These are phyloP conservation scores for Penicillium argentinense DNA, from an alignment of 495 filamentous ascomycete genomes.

Conservation along the genomic window DNA sequence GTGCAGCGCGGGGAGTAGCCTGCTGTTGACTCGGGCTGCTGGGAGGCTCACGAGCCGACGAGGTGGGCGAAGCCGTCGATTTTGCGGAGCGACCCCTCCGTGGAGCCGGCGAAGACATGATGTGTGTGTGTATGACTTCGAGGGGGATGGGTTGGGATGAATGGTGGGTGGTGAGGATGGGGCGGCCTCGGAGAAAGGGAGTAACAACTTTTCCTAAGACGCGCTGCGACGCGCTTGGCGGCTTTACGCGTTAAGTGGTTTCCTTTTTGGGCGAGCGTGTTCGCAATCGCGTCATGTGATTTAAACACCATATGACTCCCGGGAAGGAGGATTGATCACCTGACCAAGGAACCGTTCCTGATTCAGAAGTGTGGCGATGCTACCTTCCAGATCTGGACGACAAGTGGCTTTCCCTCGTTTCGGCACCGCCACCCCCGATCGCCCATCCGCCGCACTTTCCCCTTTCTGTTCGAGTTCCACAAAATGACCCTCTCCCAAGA, in stretches of 20 bases:
- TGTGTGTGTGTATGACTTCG: constrained; percentile 15
- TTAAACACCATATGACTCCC: too few species aligned
- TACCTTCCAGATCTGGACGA: background rate
- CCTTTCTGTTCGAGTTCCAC: too few species aligned
- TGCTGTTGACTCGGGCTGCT: constrained; percentile 44
- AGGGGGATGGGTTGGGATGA: background rate
- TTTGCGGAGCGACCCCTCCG: constrained; percentile 44
- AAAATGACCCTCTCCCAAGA: too few species aligned
- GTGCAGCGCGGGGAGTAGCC: constrained; percentile 47
- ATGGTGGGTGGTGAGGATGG: constrained; percentile 9
- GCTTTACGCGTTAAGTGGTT: constrained; percentile 44
- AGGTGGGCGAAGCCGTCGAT: constrained; percentile 42
- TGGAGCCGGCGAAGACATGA: constrained; percentile 52
- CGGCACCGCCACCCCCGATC: background rate
- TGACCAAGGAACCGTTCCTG: too few species aligned
- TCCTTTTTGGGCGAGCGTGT: constrained; percentile 32
- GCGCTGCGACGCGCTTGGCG: constrained; percentile 37
- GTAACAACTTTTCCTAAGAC: constrained; percentile 28
- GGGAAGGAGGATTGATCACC: too few species aligned
- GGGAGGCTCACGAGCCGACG: constrained; percentile 40
- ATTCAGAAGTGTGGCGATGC: background rate
- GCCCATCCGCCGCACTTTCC: too few species aligned
- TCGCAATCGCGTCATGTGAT: constrained; percentile 1
- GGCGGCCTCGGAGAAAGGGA: constrained; percentile 23
- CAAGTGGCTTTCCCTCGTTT: background rate